Percentiles rank a stretch among this genome's conserved stretches.
phyloP scores from a whole-genome alignment of 768 basidiomycete genomes.

The Antrodiella citrinella region DNA sequence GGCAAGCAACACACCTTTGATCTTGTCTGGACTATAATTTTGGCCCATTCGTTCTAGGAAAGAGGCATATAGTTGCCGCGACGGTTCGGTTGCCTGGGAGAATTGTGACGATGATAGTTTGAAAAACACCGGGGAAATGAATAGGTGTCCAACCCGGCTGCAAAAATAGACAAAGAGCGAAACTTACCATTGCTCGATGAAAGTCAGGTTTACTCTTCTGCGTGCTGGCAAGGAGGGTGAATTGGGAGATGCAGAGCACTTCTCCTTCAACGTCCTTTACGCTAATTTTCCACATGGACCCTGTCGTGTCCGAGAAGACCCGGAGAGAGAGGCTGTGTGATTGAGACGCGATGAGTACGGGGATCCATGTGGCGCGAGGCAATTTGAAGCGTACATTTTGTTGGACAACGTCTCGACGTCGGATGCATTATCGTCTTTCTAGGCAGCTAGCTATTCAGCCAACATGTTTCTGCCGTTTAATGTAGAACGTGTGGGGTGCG shows the following conservation, averaged over 20 bases:
- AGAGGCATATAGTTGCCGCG: constrained; percentile 58
- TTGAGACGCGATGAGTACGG: no score
- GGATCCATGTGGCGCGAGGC: no score
- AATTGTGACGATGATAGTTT: constrained; percentile 7
- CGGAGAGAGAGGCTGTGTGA: constrained; percentile 55
- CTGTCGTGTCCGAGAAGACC: constrained; percentile 57
- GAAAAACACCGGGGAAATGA: neutral
- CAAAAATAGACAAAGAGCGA: constrained; percentile 1
- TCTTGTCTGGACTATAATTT: constrained; percentile 64
- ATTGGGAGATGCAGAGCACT: constrained; percentile 91
- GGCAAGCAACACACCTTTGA: constrained; percentile 52
- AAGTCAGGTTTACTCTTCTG: constrained; percentile 89
- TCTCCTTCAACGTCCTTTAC: constrained; percentile 88
- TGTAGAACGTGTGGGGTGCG: constrained; percentile 1
- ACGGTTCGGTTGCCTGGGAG: constrained; percentile 54
- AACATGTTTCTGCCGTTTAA: constrained; percentile 6
- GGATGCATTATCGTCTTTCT: constrained; percentile 69
- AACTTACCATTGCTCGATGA: constrained; percentile 80
- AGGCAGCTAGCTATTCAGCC: constrained; percentile 13
- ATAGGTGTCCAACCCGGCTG: neutral
- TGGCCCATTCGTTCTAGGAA: constrained; percentile 64
- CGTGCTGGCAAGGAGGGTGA: constrained; percentile 83
- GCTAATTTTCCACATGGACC: constrained; percentile 77
- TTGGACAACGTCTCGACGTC: constrained; percentile 70
- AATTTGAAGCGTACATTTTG: constrained; percentile 62